Evolutionary conservation across 352 stramenopile genomes (phyloP), one percentile per base, ranked within the genome.

Genomic region (Phytophthora pinifolia): DNA sequence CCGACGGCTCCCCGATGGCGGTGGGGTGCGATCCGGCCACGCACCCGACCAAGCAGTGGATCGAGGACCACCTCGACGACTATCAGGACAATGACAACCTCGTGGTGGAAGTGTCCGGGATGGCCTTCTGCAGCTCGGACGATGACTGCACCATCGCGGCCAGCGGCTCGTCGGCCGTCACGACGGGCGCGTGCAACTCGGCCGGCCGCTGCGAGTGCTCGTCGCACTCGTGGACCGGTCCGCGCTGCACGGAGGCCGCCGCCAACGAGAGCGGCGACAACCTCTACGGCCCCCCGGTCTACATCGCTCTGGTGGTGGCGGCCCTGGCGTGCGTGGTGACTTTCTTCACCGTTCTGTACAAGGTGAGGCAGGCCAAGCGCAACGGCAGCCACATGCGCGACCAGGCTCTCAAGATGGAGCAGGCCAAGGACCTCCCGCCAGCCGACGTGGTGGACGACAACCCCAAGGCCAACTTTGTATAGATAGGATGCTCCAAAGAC

Each of bases 1-100:
- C 69, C 0, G 58, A 67, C 3, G 48, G 41, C 6, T 72, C 65
- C 2, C 54, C 44, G 15, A 88, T 88, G 75, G 38, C 56, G 1
- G 46, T 73, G 9, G 78, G 76, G 0, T 88, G 75, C 37, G 68
- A 88, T 35, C 75, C 78, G 18, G 39, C 44, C 0, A 74, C 63
- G 1, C 76, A 88, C 22, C 78, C 78, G 13, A 86, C 78, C 3
- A 76, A 73, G 25, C 53, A 81, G 59, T 88, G 67, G 63, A 88
- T 88, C 43, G 43, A 82, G 20, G 78, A 76, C 54, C 51, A 88
- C 48, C 70, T 88, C 33, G 64, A 78, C 20, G 59, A 76, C 52
- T 86, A 83, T 59, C 56, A 62, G 17, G 74, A 85, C 42, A 25
- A 61, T 7, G 60, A 83, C 41, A 88, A 88, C 52, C 46, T 67